Evolutionary conservation across 1,284 basidiomycete species (phyloP), one percentile per base, ranked within the genome.

Genomic region (Cutaneotrichosporon cyanovorans): DNA sequence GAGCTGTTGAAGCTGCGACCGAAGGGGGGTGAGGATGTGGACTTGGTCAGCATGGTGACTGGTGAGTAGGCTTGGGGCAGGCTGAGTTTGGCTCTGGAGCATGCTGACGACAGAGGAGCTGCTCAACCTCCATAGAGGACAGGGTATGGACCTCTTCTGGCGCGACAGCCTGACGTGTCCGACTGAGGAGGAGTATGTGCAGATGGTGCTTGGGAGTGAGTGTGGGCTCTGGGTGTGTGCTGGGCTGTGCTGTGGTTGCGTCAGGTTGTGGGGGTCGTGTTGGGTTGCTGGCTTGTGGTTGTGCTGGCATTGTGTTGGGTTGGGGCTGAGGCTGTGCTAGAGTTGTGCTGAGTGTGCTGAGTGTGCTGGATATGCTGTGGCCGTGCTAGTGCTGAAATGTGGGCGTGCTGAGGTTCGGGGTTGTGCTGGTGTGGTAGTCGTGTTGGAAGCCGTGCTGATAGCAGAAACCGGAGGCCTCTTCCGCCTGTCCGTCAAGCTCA

Each of bases 201-300:
- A 80, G 21, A 98, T 98, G 93, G 92, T 97, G 31, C 88, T 92
- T 68, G 87, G 95, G 57, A 96, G 91, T 93, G 57, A 59, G 82
- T 77, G n/a, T n/a, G n/a, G n/a, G n/a, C n/a, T n/a, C n/a, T n/a
- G n/a, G n/a, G n/a, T n/a, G n/a, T n/a, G n/a, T n/a, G n/a, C n/a
- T n/a, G n/a, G n/a, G n/a, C n/a, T n/a, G n/a, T n/a, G n/a, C n/a
- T n/a, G n/a, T n/a, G n/a, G n/a, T 15, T n/a, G 11, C 20, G 23
- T 8, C 16, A 1, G 23, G 3, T 32, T 31, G 14, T 12, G 15
- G 22, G 2, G 16, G 4, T 20, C 23, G 12, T 18, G 22, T 28
- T 38, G 38, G 16, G 21, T 10, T 7, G 10, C 15, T 18, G 9
- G 11, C 15, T 5, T 18, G 3, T 20, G 5, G 12, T 18, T 8